Conservation (phyloP, 2,329 filamentous ascomycete genomes). For the Fusarium sp. region DNA sequence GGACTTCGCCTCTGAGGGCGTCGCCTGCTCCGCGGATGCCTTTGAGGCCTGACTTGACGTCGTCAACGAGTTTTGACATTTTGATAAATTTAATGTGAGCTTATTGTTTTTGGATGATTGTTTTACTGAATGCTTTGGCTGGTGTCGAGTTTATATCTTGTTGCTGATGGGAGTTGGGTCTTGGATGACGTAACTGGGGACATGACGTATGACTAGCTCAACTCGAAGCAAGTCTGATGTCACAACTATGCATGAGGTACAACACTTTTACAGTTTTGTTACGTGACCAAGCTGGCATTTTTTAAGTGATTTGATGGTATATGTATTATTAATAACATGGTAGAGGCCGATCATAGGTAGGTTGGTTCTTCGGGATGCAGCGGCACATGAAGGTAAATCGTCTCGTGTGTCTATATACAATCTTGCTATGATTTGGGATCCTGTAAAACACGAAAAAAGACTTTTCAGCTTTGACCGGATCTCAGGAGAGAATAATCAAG, state of each 20-base stretch:
- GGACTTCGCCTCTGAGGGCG: conserved; percentile 32
- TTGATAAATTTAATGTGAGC: not conserved
- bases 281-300: accelerated
- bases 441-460: no score
- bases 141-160: not conserved
- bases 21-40: conserved; percentile 43
- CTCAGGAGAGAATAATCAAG: no score
- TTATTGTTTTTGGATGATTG: not conserved
- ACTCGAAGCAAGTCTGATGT: not conserved
- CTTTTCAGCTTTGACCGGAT: no score
- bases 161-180: not conserved
- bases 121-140: not conserved
- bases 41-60: conserved; percentile 43
- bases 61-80: conserved; percentile 41
- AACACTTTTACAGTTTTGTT: not conserved
- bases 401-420: no score
- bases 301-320: not conserved
- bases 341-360: not conserved
- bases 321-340: not conserved
- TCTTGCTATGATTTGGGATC: no score
- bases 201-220: not conserved
- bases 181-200: not conserved
- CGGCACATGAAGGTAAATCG: no score
- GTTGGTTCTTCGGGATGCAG: not conserved
- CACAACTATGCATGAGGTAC: not conserved